Base-by-base conservation (phyloP, 345 rosid species). In the Draba incana region DNA sequence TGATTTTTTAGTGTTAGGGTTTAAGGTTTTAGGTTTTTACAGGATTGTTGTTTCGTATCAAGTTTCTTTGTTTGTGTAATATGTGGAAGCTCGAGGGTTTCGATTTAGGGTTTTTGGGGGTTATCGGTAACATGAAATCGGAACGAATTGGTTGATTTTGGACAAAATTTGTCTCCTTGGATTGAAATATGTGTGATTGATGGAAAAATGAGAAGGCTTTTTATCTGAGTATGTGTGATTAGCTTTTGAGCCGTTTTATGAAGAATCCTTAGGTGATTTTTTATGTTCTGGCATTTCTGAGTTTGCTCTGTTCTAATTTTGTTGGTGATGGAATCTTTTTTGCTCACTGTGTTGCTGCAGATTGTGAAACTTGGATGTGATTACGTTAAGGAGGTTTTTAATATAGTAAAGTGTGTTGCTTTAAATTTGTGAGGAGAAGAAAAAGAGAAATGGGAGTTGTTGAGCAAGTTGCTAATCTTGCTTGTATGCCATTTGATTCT, bases 391-490 rank as follows among this genome's bases (percentile, higher is more conserved):
- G 48, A 53, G 25, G 39, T 64, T 52, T 59, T 50, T 28, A 45
- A 10, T 35, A 27, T 28, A 23, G 37, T 62, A 1, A 14, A 47
- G 33, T 28, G 9, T 59, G 42, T 38, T 53, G 47, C 16, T 35
- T 6, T 35, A n/a, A 57, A 6, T 33, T 47, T 56, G 47, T 31
- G 16, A 15, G 31, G 53, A 55, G 52, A 16, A 5, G 16, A 7
- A 61, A 48, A 28, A 4, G 7, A 24, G 44, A 15, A 38, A 73
- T 83, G 82, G 83, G 76, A 45, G 42, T 66, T 61, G 43, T 71
- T 5, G 58, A 60, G 56, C 35, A 52, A 20, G 75, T 38, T 45
- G 37, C 66, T 71, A 68, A 75, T 28, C 23, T 24, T 51, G 45
- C 15, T 72, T 72, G 64, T 27, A 13, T 72, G 11, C 45, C 44